These are phyloP conservation scores for Pachysandra terminalis DNA, from an alignment of 164 flowering plant species.

Conservation along the genomic window DNA sequence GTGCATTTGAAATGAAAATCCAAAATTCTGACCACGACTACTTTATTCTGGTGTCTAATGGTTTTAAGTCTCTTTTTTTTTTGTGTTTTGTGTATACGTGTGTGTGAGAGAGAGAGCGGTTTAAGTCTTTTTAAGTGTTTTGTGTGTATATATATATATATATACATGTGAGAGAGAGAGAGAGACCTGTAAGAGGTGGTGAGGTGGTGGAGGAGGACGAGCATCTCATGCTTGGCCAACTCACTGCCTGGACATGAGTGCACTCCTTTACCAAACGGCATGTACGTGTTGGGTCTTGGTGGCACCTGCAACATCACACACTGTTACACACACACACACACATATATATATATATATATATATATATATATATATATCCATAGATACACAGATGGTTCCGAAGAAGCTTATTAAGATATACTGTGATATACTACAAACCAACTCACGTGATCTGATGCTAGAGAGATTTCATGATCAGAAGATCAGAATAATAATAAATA, in stretches of 20 bases:
- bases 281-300: slow-evolving; percentile 69
- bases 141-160: too few species aligned
- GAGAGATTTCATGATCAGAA: neutral
- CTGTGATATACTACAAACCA: neutral
- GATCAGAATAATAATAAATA: neutral
- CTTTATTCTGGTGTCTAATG: too few species aligned
- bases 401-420: neutral
- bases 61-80: too few species aligned
- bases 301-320: slow-evolving; percentile 52
- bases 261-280: slow-evolving; percentile 88
- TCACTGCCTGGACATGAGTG: slow-evolving; percentile 95
- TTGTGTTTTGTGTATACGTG: too few species aligned
- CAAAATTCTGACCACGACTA: too few species aligned
- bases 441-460: neutral
- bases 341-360: too few species aligned
- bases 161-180: slow-evolving; percentile 4
- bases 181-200: slow-evolving; percentile 58
- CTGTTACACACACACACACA: neutral
- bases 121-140: too few species aligned
- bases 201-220: slow-evolving; percentile 75
- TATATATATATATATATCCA: too few species aligned
- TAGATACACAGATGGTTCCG: neutral
- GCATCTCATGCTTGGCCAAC: slow-evolving; percentile 86
- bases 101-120: too few species aligned
- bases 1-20: too few species aligned